Base-by-base conservation (phyloP, 805 yeast species). In the Torulaspora franciscae region DNA sequence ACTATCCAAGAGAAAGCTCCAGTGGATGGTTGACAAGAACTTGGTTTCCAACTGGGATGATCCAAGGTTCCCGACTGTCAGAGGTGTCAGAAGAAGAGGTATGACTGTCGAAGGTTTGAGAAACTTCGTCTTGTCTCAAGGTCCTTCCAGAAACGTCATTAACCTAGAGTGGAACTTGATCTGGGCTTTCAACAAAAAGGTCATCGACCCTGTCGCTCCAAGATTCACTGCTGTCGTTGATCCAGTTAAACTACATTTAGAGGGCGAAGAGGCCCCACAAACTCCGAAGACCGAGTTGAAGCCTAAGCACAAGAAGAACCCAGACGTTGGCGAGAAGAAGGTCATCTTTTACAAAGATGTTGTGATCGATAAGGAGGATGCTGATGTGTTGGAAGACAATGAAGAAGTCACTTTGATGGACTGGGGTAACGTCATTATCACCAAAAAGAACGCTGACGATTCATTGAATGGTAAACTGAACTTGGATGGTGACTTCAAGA, bases 41-140 rank as follows among this genome's bases (percentile, higher is more conserved):
- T 75, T 83, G 58, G 99, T 93, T 47, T 61, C 77, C 19, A 89
- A 88, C 72, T 93, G 99, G 99, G 97, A 93, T 64, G 99, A 93
- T 69, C 99, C 99, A 58, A 80, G 99, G 69, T 93, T 93, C 88
- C 99, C 99, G 57, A 93, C 99, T 37, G 96, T 93, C 32, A 83
- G 98, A 70, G 99, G 99, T 74, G 96, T 91, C 43, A 87, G 97
- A 75, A 83, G 99, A 77, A 85, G 99, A 75, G 99, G 99, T 74
- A 93, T 93, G 99, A 81, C 96, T 32, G 95, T 93, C 52, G 97
- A 93, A 73, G 99, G 98, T 55, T 80, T 93, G 67, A 81, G 91
- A 70, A 85, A 86, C 76, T 93, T 93, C 61, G 85, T 93, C 55
- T 75, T 93, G 50, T 78, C 95, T 40, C 98, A 93, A 74, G 99